Conservation (phyloP, 2,329 filamentous ascomycete genomes). For the Albophoma yamanashiensis region DNA sequence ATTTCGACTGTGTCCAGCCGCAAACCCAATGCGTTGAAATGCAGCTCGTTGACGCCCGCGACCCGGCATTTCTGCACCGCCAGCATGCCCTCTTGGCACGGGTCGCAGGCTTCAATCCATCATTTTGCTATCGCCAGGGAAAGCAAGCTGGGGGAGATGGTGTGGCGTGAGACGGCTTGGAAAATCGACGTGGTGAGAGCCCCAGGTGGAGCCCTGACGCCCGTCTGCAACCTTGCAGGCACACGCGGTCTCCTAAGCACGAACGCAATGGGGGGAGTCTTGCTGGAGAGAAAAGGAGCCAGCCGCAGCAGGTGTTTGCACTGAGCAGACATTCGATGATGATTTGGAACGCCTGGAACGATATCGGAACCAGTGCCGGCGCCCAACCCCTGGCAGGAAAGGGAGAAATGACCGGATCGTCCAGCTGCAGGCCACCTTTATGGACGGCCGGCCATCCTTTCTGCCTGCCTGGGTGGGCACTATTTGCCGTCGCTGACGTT, state of each 20-base stretch:
- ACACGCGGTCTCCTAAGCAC: background rate
- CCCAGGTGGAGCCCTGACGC: slow-evolving; percentile 9
- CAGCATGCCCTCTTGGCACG: background rate
- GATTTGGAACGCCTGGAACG: background rate
- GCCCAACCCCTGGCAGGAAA: background rate
- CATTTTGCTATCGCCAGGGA: background rate
- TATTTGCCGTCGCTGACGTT: background rate
- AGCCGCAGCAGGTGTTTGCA: background rate
- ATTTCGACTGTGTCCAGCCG: slow-evolving; percentile 1
- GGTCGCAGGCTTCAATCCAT: background rate
- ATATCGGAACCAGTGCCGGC: background rate
- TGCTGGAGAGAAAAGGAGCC: background rate
- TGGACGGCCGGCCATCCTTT: background rate
- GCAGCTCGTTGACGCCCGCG: background rate
- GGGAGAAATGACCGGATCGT: background rate
- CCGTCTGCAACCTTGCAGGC: slow-evolving; percentile 6
- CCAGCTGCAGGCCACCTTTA: background rate
- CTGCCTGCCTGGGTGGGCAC: background rate
- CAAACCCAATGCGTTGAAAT: background rate
- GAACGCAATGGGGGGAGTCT: background rate
- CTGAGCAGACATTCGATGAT: background rate
- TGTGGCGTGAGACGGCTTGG: background rate
- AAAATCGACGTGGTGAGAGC: background rate
- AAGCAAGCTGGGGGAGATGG: background rate
- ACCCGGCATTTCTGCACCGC: background rate